Base-by-base conservation (phyloP, 2,329 filamentous ascomycete genomes). In the Aspergillus terreus region DNA sequence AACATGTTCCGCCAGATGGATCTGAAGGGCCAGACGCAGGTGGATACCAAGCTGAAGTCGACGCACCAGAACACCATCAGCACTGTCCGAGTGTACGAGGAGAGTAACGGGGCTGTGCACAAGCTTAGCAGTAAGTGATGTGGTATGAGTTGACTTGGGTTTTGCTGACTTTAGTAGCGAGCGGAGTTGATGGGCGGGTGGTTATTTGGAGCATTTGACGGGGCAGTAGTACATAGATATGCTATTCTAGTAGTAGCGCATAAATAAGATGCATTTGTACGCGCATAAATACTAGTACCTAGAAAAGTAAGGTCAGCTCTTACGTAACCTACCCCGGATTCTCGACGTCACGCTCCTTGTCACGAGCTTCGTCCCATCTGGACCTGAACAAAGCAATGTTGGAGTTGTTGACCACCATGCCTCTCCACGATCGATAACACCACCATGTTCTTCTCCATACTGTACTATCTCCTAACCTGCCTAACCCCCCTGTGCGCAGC, bases 1-100 rank as follows among this genome's bases (percentile, higher is more conserved):
- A 96, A 97, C 74, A 96, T 97, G 90, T 99, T 99, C 77, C 84
- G 85, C 65, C 92, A 96, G 77, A 97, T 99, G 94, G 94, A 99
- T 73, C 80, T 99, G 59, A 96, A 94, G 80, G 94, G 94, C 56
- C 95, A 95, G 75, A 78, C 80, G 50, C 90, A 90, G 68, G 91
- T 95, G 65, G 92, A 97, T 70, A 96, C 92, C 4, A 89, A 95
- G 76, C 80, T 99, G 62, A 94, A 90, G 76, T 97, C 94, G 10
- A 84, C 94, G 44, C 94, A 99, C 74, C 94, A 99, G 71, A 99
- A 99, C 75, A 96, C 92, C 23, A 89, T 99, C 67, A 90, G 83
- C 66, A 96, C 85, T 2, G 78, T 99, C 46, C 83, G 94, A 41
- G 79, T 83, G 17, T 96, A 87, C 68, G 83, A 91, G 63, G 81